Evolutionary conservation across 768 basidiomycete genomes (phyloP).

Genomic region (Flagelloscypha sp.): DNA sequence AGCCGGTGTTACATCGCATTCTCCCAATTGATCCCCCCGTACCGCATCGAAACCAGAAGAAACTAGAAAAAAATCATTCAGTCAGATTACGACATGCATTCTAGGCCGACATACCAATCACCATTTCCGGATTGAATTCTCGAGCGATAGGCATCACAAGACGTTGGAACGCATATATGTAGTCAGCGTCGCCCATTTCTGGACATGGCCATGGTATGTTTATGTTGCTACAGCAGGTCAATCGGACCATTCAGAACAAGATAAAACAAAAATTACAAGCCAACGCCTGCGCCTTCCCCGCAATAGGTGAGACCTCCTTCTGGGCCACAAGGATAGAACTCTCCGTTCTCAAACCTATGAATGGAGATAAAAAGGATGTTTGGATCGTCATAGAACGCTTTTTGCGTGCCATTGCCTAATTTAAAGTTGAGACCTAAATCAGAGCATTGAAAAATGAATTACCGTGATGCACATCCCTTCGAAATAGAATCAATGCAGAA

Average conservation of each 20-base stretch:
- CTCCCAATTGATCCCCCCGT: constrained; percentile 83
- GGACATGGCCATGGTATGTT: constrained; percentile 90
- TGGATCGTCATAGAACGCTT: constrained; percentile 90
- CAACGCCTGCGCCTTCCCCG: constrained; percentile 76
- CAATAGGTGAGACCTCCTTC: constrained; percentile 83
- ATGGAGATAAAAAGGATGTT: constrained; percentile 89
- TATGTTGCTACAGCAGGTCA: constrained; percentile 56
- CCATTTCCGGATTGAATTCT: constrained; percentile 93
- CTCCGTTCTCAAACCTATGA: constrained; percentile 88
- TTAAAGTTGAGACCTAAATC: constrained; percentile 3
- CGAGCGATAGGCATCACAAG: constrained; percentile 95
- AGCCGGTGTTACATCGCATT: constrained; percentile 82
- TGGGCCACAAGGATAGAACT: constrained; percentile 88
- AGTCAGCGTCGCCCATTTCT: constrained; percentile 93
- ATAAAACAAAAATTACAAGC: constrained; percentile 54
- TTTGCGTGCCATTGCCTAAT: constrained; percentile 92
- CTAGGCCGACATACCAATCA: constrained; percentile 65
- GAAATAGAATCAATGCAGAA: constrained; percentile 5
- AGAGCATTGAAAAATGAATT: background rate
- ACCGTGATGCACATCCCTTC: constrained; percentile 96
- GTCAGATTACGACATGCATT: background rate
- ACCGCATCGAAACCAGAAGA: constrained; percentile 99
- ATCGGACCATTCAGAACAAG: constrained; percentile 6
- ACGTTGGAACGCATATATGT: constrained; percentile 92
- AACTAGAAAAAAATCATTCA: constrained; percentile 40